Evolutionary conservation across 2,329 filamentous ascomycete genomes (phyloP), one percentile per base, ranked within the genome.

Genomic region (Sporothrix schenckii): DNA sequence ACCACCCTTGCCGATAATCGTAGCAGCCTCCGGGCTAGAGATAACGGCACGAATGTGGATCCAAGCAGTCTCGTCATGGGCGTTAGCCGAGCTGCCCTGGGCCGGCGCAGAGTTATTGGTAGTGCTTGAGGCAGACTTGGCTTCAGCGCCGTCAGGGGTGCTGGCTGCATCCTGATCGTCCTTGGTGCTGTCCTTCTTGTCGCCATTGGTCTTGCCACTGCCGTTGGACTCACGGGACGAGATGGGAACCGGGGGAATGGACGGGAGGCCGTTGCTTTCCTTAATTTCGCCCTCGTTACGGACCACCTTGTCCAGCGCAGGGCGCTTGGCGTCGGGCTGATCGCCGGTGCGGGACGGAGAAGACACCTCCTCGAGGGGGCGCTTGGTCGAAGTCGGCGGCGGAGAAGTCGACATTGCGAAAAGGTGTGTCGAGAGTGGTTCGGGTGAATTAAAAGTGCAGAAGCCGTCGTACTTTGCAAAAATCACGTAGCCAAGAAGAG

Each of bases 41-140:
- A 99, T 99, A 77, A 97, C 94, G 70, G 95, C 93, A 75, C 95
- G 92, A 76, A 99, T 92, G 80, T 99, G 95, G 75, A 99, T 94
- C 94, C 95, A 99, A 61, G 90, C 90, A 63, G 92, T 93, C 84
- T 99, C 95, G 78, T 99, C 95, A 76, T 95, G 90, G 61, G 89
- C 81, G 63, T 83, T 82, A 78, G 83, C 85, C 73, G 85, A 80
- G 79, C 83, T 81, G 78, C 74, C 78, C 77, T 78, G 79, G 77
- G 77, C 76, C 53, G 80, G 80, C 19, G 81, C 79, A 11, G 80
- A 77, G 76, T 73, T 84, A 76, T 77, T 81, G 75, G 77, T 79
- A 39, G 78, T 77, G 76, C 76, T 82, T 77, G 74, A 75, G 69
- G 75, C 85, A 71, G 81, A 81, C 79, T 88, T 88, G 70, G 82